Evolutionary conservation across 768 basidiomycete genomes (phyloP).

Genomic region (Porphyrellus cyaneotinctus): DNA sequence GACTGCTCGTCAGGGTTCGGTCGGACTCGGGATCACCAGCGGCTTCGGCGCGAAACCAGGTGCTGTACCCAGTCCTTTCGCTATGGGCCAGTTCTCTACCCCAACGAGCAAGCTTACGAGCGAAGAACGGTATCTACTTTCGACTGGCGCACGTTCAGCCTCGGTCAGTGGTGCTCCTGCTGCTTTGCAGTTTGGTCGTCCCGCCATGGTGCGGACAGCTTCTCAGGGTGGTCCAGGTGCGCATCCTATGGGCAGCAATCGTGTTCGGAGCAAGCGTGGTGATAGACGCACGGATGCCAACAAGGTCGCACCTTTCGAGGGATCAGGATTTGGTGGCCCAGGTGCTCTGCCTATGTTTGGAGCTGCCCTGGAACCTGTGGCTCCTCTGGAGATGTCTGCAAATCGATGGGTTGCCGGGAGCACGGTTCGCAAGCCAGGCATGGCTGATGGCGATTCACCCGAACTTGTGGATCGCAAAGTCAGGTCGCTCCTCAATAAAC

Average conservation of each 20-base stretch:
- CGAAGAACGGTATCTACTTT: slow-evolving; percentile 59
- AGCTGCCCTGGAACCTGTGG: slow-evolving; percentile 57
- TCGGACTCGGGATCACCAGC: slow-evolving; percentile 41
- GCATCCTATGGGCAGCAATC: slow-evolving; percentile 47
- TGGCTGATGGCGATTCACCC: slow-evolving; percentile 60
- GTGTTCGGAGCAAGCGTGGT: slow-evolving; percentile 82
- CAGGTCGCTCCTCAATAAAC: slow-evolving; percentile 87
- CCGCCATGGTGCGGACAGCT: slow-evolving; percentile 67
- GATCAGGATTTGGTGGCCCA: slow-evolving; percentile 29
- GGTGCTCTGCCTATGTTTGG: slow-evolving; percentile 31
- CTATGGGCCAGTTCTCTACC: slow-evolving; percentile 70
- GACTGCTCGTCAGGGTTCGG: slow-evolving; percentile 45
- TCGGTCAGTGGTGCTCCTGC: slow-evolving; percentile 52
- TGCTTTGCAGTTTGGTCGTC: slow-evolving; percentile 48
- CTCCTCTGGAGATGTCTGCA: slow-evolving; percentile 69
- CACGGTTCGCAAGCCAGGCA: slow-evolving; percentile 39
- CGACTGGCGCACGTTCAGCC: slow-evolving; percentile 46
- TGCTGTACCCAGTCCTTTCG: slow-evolving; percentile 29
- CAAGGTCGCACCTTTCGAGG: slow-evolving; percentile 36
- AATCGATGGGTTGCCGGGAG: slow-evolving; percentile 74
- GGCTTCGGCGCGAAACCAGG: slow-evolving; percentile 32
- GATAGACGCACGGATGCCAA: slow-evolving; percentile 62
- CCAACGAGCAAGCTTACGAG: slow-evolving; percentile 55
- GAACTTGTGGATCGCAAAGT: slow-evolving; percentile 92
- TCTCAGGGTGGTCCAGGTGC: slow-evolving; percentile 58